These are phyloP conservation scores for Irpex rosettiformis DNA, from an alignment of 1,284 basidiomycete genomes.

Conservation along the genomic window DNA sequence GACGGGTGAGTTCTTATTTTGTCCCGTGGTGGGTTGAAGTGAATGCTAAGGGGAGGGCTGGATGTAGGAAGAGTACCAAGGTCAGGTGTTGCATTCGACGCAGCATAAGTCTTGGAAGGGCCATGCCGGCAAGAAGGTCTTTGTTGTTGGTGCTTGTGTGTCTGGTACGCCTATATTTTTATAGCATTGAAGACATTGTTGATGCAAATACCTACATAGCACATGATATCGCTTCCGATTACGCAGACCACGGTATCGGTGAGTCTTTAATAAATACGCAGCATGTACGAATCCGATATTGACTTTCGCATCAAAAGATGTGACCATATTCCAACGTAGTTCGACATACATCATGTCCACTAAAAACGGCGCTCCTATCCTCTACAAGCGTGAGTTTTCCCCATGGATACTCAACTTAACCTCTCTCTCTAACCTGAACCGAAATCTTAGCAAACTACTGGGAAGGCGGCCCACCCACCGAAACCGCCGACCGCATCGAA, in stretches of 20 bases:
- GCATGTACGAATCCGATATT: neutral
- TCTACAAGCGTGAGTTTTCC: conserved; percentile 30
- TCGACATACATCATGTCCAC: conserved; percentile 61
- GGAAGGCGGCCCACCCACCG: conserved; percentile 42
- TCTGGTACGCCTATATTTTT: conserved; percentile 33
- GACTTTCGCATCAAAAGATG: conserved; percentile 31
- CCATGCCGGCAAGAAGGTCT: conserved; percentile 43
- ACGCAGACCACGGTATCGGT: conserved; percentile 43
- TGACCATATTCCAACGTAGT: conserved; percentile 62
- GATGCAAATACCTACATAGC: conserved; percentile 17
- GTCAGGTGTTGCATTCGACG: conserved; percentile 41
- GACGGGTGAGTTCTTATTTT: conserved; percentile 28
- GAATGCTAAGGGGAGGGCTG: too few species aligned
- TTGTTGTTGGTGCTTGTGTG: conserved; percentile 48
- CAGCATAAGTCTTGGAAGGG: conserved; percentile 35
- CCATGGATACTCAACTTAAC: neutral
- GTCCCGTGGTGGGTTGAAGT: too few species aligned
- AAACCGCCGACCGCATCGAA: conserved; percentile 47
- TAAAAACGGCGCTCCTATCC: conserved; percentile 37
- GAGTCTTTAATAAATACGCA: conserved; percentile 12
- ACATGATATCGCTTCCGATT: conserved; percentile 43
- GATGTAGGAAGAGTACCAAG: conserved; percentile 40
- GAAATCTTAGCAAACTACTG: conserved; percentile 42
- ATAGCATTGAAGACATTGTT: neutral
- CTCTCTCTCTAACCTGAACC: neutral